Evolutionary conservation across 192 early-diverging fungal species (phyloP), one percentile per base, ranked within the genome.

Genomic region (Chytriomyces sp.): DNA sequence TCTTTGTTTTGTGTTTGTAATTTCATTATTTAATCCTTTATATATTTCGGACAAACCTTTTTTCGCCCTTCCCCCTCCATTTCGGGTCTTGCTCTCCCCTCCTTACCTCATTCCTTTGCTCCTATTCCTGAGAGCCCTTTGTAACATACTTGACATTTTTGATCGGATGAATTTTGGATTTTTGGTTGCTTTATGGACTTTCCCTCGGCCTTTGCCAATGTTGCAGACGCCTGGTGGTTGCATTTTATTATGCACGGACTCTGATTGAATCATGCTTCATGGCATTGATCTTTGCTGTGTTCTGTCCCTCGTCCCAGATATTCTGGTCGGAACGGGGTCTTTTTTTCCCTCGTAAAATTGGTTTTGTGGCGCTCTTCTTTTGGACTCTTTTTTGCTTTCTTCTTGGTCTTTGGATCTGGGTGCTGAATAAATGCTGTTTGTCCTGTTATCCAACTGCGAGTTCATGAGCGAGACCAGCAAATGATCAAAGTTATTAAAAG

Each of bases 161-260:
- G 3, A 44, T 64, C 39, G 4, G 62, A n/a, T 6, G 28, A 44
- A 22, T 64, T 32, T 39, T 2, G 62, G 36, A 44, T 41, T 64
- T 39, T 26, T 44, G 37, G 62, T 64, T 64, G 62, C 40, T 44
- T 64, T 64, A 64, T 64, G 62, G 62, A 64, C 62, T 64, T 64
- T 39, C 40, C 62, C 49, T 22, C 44, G 44, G 44, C 44, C 22
- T 49, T 3, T 49, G 44, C 44, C 22, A 22, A n/a, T 49, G 14
- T 49, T 14, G 44, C 44, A 49, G 44, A 49, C 44, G 44, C 44
- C 17, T 22, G 14, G 14, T 14, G 44, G 22, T 22, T 49, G 14
- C 2, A n/a, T 49, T 22, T 49, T 22, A n/a, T 22, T 49, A n/a
- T 0, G 14, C 22, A 22, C 22, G 22, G 17, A 22, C 22, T 22